Percentiles rank a stretch among this genome's conserved stretches.
phyloP scores from a whole-genome alignment of 495 filamentous ascomycete species.

The Aspergillus steynii region DNA sequence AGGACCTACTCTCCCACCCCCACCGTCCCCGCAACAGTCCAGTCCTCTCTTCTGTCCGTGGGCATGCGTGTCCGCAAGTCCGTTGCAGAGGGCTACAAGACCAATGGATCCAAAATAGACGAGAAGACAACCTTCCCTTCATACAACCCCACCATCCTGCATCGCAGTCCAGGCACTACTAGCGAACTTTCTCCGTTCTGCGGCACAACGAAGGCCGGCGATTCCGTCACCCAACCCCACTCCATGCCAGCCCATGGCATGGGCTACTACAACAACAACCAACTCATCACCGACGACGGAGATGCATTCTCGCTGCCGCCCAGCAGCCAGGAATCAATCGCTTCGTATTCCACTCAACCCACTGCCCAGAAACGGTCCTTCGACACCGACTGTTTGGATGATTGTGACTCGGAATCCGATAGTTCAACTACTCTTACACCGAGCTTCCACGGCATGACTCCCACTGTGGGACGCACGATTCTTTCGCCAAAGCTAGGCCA shows the following conservation, averaged over 20 bases:
- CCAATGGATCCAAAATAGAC: constrained; percentile 37
- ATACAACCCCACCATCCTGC: constrained; percentile 20
- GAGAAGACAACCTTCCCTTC: constrained; percentile 27
- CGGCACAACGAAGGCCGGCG: constrained; percentile 67
- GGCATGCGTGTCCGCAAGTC: constrained; percentile 93
- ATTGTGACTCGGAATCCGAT: constrained; percentile 1
- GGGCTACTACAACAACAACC: constrained; percentile 9
- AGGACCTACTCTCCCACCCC: constrained; percentile 46
- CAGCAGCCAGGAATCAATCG: constrained; percentile 46
- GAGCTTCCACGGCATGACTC: background rate
- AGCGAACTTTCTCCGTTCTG: constrained; percentile 74
- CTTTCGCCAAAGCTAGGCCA: constrained; percentile 35
- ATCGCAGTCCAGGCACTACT: constrained; percentile 22
- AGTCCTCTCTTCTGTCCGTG: constrained; percentile 78
- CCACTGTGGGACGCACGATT: constrained; percentile 27
- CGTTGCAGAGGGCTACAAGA: constrained; percentile 90
- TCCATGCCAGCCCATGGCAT: constrained; percentile 14
- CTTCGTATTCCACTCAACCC: constrained; percentile 14
- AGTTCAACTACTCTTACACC: background rate
- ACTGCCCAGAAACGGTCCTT: constrained; percentile 23
- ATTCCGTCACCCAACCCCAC: constrained; percentile 19
- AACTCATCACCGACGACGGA: constrained; percentile 35
- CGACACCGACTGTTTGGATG: constrained; percentile 12
- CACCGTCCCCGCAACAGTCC: constrained; percentile 60
- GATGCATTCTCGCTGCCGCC: constrained; percentile 44